Conservation (phyloP, 202 grass and related monocot species). For the Bolboschoenoplectus hybrid region DNA sequence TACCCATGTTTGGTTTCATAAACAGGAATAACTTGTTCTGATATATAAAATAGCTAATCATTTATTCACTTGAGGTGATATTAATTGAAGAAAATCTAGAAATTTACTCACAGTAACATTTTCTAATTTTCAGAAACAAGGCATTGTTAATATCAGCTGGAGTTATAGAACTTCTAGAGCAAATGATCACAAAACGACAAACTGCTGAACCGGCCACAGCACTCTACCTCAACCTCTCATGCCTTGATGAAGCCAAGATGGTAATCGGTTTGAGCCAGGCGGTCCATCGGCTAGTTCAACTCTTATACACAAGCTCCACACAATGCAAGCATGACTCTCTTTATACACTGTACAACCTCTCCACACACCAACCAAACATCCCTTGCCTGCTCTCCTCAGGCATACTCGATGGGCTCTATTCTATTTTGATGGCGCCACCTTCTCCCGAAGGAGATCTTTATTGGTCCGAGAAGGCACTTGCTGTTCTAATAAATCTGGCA, state of each 20-base stretch:
- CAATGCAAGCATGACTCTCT: slow-evolving; percentile 76
- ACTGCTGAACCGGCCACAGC: slow-evolving; percentile 61
- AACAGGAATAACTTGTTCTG: neutral
- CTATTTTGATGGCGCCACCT: slow-evolving; percentile 52
- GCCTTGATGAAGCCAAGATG: slow-evolving; percentile 71
- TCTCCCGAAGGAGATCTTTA: slow-evolving; percentile 49
- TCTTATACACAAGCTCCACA: slow-evolving; percentile 48
- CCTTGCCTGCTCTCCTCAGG: slow-evolving; percentile 66
- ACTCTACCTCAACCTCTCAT: slow-evolving; percentile 90
- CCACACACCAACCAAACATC: slow-evolving; percentile 66
- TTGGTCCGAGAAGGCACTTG: slow-evolving; percentile 77
- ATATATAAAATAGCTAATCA: neutral
- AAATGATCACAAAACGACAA: slow-evolving; percentile 69
- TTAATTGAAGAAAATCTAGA: slow-evolving; percentile 5
- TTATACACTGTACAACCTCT: slow-evolving; percentile 83
- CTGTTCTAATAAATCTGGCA: slow-evolving; percentile 77
- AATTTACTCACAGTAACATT: slow-evolving; percentile 11
- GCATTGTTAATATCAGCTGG: slow-evolving; percentile 65
- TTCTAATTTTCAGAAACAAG: slow-evolving; percentile 73
- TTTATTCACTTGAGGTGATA: neutral
- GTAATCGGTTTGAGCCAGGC: slow-evolving; percentile 70
- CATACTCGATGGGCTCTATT: slow-evolving; percentile 60
- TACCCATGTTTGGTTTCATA: neutral
- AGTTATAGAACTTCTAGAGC: slow-evolving; percentile 67
- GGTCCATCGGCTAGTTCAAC: slow-evolving; percentile 57